phyloP scores from a whole-genome alignment of 192 early-diverging fungal species.

The Phlyctochytrium arcticum region DNA sequence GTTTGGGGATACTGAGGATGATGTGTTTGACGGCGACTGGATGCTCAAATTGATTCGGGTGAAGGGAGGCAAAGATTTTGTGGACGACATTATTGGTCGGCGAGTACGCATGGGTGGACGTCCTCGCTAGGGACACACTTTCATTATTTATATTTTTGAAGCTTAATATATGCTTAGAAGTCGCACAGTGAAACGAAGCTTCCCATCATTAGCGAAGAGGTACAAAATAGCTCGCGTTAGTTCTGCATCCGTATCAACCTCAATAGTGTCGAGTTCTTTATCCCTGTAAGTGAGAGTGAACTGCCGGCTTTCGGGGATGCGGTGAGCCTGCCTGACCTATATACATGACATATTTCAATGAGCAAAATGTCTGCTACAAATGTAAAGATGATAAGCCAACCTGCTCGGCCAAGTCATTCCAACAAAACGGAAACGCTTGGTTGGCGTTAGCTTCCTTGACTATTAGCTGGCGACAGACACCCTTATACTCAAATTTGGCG shows the following conservation, averaged over 20 bases:
- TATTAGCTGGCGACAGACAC: too few relatives aligned
- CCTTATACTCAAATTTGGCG: too few relatives aligned
- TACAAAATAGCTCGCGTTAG: slow-evolving; percentile 11
- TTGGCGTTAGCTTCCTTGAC: too few relatives aligned
- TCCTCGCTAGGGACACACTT: too few relatives aligned
- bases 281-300: slow-evolving; percentile 31
- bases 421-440: too few relatives aligned
- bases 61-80: slow-evolving; percentile 26
- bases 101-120: background rate
- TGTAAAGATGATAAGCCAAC: too few relatives aligned
- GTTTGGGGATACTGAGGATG: background rate
- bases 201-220: background rate
- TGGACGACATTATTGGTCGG: slow-evolving; percentile 13
- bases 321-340: slow-evolving; percentile 19
- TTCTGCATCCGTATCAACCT: slow-evolving; percentile 30
- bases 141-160: too few relatives aligned
- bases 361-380: too few relatives aligned
- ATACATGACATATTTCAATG: too few relatives aligned
- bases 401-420: too few relatives aligned
- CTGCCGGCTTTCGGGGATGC: background rate
- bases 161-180: too few relatives aligned
- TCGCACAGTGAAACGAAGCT: background rate
- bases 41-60: slow-evolving; percentile 25
- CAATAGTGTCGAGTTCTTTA: slow-evolving; percentile 23
- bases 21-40: slow-evolving; percentile 17